These are phyloP conservation scores for Leccinum broughii DNA, from an alignment of 768 basidiomycete genomes.

Conservation along the genomic window DNA sequence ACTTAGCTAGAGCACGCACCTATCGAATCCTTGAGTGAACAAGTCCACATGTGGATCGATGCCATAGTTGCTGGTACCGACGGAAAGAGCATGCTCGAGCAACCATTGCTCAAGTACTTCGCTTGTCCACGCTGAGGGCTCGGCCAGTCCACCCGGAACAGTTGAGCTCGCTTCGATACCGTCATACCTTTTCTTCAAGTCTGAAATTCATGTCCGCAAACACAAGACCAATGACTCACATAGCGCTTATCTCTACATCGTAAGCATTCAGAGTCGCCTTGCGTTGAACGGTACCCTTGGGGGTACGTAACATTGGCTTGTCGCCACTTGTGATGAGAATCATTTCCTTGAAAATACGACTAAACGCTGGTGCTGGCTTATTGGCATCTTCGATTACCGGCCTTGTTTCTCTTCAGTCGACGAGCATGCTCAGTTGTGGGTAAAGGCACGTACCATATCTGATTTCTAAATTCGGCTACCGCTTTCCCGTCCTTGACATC, in stretches of 20 bases:
- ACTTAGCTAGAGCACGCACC: slow-evolving; percentile 21
- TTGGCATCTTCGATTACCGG: slow-evolving; percentile 47
- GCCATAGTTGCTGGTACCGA: slow-evolving; percentile 1
- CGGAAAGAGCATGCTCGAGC: slow-evolving; percentile 19
- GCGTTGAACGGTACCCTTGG: slow-evolving; percentile 47
- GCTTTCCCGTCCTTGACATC: slow-evolving; percentile 25
- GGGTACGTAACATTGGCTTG: slow-evolving; percentile 45
- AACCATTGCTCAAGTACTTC: slow-evolving; percentile 30
- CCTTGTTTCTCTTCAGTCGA: slow-evolving; percentile 24
- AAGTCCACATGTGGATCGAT: slow-evolving; percentile 25
- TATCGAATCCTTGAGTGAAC: slow-evolving; percentile 39
- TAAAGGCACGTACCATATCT: slow-evolving; percentile 28
- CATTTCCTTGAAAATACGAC: slow-evolving; percentile 53
- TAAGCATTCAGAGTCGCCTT: slow-evolving; percentile 42
- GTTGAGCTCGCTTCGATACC: slow-evolving; percentile 29
- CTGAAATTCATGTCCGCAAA: background rate
- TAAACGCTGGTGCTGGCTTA: slow-evolving; percentile 40
- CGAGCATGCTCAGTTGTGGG: background rate
- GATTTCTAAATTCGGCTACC: slow-evolving; percentile 30
- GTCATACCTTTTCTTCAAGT: slow-evolving; percentile 29
- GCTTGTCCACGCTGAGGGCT: slow-evolving; percentile 28
- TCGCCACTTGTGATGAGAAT: slow-evolving; percentile 42
- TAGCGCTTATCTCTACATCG: slow-evolving; percentile 44
- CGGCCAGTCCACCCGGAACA: slow-evolving; percentile 17
- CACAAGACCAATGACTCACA: slow-evolving; percentile 33